Conservation (phyloP, 352 stramenopile species). For the Pythium diclinum region DNA sequence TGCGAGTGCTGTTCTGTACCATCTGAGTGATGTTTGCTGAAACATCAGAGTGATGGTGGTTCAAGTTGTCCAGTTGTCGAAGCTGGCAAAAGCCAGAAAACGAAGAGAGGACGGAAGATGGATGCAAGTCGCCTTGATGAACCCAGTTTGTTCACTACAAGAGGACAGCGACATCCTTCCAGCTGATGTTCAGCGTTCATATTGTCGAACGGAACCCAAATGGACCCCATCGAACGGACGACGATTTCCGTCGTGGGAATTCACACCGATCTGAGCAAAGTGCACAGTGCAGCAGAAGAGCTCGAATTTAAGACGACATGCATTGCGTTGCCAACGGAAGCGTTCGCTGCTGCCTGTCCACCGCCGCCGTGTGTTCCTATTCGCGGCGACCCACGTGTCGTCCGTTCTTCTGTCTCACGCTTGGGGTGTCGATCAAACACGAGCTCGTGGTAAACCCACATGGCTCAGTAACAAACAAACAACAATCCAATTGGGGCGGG, state of each 20-base stretch:
- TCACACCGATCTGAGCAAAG: too few species aligned
- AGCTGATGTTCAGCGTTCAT: background rate
- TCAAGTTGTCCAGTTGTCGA: slow-evolving; percentile 1
- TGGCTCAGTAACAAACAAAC: background rate
- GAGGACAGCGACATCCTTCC: background rate
- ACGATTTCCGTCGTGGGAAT: too few species aligned
- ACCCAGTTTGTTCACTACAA: background rate
- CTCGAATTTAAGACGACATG: too few species aligned
- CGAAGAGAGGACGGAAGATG: slow-evolving; percentile 1
- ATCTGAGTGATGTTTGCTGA: slow-evolving; percentile 5
- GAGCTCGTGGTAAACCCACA: background rate
- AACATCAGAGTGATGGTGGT: background rate
- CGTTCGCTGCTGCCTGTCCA: background rate
- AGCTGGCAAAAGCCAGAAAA: background rate
- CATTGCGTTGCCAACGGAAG: too few species aligned
- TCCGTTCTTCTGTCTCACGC: background rate
- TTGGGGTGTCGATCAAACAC: background rate
- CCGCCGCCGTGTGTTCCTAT: background rate
- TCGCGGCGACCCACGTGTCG: background rate
- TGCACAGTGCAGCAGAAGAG: too few species aligned
- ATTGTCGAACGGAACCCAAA: background rate
- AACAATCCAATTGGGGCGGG: background rate
- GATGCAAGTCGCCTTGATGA: background rate
- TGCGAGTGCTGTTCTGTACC: background rate
- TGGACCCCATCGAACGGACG: background rate